Evolutionary conservation across 768 basidiomycete genomes (phyloP), one percentile per base, ranked within the genome.

Genomic region (Xanthoconium stramineum): DNA sequence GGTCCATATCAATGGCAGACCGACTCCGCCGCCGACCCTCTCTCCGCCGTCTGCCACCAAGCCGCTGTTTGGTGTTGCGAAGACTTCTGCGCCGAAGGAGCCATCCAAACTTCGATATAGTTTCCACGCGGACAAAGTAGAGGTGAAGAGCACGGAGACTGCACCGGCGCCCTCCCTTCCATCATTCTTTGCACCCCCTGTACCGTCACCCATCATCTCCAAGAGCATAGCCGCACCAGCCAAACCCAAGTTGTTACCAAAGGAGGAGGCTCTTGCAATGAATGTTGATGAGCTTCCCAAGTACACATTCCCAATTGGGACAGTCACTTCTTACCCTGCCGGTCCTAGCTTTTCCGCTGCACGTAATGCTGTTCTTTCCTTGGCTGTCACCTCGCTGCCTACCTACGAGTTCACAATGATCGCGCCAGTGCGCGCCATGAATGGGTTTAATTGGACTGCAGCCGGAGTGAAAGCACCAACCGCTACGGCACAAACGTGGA

Each of bases 21-120:
- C 28, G 19, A 56, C 45, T 46, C 24, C 51, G 29, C 20, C 47
- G 24, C 33, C 20, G 13, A 53, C 56, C 5, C 15, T 56, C n/a
- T 74, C 61, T 53, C 66, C 65, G 1, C 55, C 65, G n/a, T 36
- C 65, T 15, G 57, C 45, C 38, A 55, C 66, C 9, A 71, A 70
- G 46, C 47, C 61, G 29, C 32, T 59, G 24, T 64, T 66, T 30
- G 54, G 64, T 45, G 37, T 38, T n/a, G 39, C 71, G 40, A 87
- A 84, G 66, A 71, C 80, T 3, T 81, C 76, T 29, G 79, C 79
- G 10, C 89, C 89, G 1, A 88, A 84, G 65, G 86, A 88, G 53
- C 88, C 89, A 3, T 90, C 89, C 56, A 91, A 90, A 65, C 76
- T 91, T 54, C 82, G 89, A 29, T 86, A 79, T 62, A 88, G 88